Base-by-base conservation (phyloP, 805 yeast genomes). In the Zygotorulaspora danielsina region DNA sequence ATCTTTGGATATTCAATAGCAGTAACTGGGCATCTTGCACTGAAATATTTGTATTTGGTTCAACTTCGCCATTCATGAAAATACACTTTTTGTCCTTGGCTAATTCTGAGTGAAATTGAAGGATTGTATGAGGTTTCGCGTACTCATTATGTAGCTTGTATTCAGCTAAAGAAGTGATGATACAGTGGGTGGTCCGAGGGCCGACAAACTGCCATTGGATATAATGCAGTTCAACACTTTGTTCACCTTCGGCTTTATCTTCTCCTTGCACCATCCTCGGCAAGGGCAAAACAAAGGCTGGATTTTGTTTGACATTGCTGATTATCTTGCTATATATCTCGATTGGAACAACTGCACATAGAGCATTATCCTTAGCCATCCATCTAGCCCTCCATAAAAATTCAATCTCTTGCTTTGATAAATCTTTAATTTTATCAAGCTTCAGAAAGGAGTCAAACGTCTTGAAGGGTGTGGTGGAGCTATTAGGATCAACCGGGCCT, bases 161-260 rank as follows among this genome's bases (percentile, higher is more conserved):
- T 64, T 93, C 97, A 1, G 93, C 89, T 48, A 93, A 72, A 0
- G 96, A 79, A 2, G 98, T 93, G 52, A 93, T 70, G 74, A 93
- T 73, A 57, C 95, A 86, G 65, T 93, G 96, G 1, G 85, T 71
- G 2, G 97, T 89, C 29, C 78, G 53, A 11, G 84, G 81, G 1
- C 90, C 95, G 10, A 83, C 89, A 59, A 87, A 85, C 13, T 78
- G 72, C 98, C 98, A 93, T 65, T 93, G 97, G 16, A 89, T 78
- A 59, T 83, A 87, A 57, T 93, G 97, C 65, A 93, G 72, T 64
- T 93, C 98, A 54, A 70, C 65, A 42, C 79, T 80, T 18, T 65
- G 66, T 3, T 56, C 73, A 4, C 59, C 56, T 7, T 66, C 69
- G 5, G 67, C 66, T 32, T 68, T 66, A 5, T 61, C 58, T 10